These are phyloP conservation scores for Aspergillus neotritici DNA, from an alignment of 2,329 filamentous ascomycete species.

Conservation along the genomic window DNA sequence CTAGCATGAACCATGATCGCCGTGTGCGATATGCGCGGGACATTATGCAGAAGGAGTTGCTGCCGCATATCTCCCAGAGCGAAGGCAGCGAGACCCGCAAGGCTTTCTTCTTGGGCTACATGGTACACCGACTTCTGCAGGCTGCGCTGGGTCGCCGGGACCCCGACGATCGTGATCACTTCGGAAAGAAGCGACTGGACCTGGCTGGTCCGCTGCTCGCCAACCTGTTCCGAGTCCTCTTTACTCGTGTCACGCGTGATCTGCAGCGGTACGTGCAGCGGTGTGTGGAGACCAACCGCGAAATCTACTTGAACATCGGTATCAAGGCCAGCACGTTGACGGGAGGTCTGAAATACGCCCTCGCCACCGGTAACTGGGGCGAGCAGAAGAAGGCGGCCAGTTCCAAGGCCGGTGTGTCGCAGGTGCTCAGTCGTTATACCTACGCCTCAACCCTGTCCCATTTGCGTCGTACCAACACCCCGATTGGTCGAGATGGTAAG, in stretches of 20 bases:
- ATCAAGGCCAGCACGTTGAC: slow-evolving; percentile 89
- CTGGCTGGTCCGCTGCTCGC: slow-evolving; percentile 89
- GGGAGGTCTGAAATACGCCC: slow-evolving; percentile 90
- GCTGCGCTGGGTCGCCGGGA: slow-evolving; percentile 89
- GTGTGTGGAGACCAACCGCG: slow-evolving; percentile 80
- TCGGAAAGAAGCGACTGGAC: slow-evolving; percentile 97
- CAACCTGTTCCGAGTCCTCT: slow-evolving; percentile 90
- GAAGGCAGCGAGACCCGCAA: slow-evolving; percentile 94
- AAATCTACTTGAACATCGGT: slow-evolving; percentile 85
- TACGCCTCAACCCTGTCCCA: slow-evolving; percentile 95
- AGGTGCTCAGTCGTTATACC: slow-evolving; percentile 96
- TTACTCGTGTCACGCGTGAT: slow-evolving; percentile 85
- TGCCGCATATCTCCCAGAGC: slow-evolving; percentile 92
- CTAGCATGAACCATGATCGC: slow-evolving; percentile 70
- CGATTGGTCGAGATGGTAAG: slow-evolving; percentile 95
- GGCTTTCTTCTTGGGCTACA: slow-evolving; percentile 97
- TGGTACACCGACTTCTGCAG: slow-evolving; percentile 93
- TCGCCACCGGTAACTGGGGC: slow-evolving; percentile 98
- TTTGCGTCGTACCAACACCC: slow-evolving; percentile 94
- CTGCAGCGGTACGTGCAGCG: slow-evolving; percentile 86
- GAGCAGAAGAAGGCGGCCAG: slow-evolving; percentile 98
- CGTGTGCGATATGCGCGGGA: slow-evolving; percentile 90
- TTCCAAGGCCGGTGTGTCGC: slow-evolving; percentile 92
- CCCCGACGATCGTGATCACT: slow-evolving; percentile 95
- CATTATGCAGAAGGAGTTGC: slow-evolving; percentile 91